Evolutionary conservation across 176 grass and related monocot genomes (phyloP).

Genomic region (Eleusine coracana): DNA sequence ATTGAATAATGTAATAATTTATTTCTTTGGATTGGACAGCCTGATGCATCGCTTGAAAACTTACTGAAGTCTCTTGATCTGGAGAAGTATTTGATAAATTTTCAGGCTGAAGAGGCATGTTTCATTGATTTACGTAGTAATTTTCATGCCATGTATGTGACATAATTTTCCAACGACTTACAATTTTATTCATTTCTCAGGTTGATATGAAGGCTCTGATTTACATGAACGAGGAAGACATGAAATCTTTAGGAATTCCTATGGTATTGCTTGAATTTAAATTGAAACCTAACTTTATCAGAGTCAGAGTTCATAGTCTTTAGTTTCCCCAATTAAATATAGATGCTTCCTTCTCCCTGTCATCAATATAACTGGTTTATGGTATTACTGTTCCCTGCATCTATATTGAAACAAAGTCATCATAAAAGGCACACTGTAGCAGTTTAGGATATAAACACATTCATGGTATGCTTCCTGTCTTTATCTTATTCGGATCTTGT

Average conservation of each 20-base stretch:
- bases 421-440: too few relatives aligned
- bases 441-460: too few relatives aligned
- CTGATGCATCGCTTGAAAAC: slow-evolving; percentile 48
- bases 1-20: slow-evolving; percentile 25
- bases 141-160: slow-evolving; percentile 10
- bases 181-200: slow-evolving; percentile 33
- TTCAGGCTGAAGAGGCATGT: slow-evolving; percentile 74
- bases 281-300: slow-evolving; percentile 16
- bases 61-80: slow-evolving; percentile 71
- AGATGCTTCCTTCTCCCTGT: neutral
- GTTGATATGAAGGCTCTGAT: slow-evolving; percentile 73
- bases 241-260: slow-evolving; percentile 75
- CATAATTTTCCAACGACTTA: slow-evolving; percentile 13
- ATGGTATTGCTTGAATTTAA: slow-evolving; percentile 54
- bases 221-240: slow-evolving; percentile 80
- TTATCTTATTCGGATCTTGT: too few relatives aligned
- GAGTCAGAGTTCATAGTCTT: neutral
- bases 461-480: neutral
- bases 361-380: neutral
- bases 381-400: neutral
- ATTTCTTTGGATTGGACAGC: slow-evolving; percentile 41
- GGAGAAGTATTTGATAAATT: slow-evolving; percentile 67
- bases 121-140: slow-evolving; percentile 13
- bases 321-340: neutral
- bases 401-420: neutral